These are phyloP conservation scores for Biscogniauxia marginata DNA, from an alignment of 2,329 filamentous ascomycete genomes.

Conservation along the genomic window DNA sequence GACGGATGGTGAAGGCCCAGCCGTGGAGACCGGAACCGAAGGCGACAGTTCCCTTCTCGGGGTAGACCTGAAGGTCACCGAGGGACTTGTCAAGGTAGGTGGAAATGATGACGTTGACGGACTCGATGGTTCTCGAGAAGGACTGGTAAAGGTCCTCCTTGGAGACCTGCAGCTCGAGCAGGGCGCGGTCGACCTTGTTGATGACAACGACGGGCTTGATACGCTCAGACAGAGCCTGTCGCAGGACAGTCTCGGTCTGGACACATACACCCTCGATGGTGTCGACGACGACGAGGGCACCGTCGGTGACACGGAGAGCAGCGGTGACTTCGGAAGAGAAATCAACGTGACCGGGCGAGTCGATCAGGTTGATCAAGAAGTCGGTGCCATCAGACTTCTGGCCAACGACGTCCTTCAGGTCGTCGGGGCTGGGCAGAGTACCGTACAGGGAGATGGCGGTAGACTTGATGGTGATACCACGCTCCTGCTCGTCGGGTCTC, in stretches of 20 bases:
- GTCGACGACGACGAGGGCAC: slow-evolving; percentile 99
- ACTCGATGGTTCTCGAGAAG: slow-evolving; percentile 99
- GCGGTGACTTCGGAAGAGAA: slow-evolving; percentile 99
- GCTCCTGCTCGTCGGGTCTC: slow-evolving; percentile 95
- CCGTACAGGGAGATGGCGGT: slow-evolving; percentile 99
- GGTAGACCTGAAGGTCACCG: slow-evolving; percentile 98
- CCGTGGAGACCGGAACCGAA: slow-evolving; percentile 99
- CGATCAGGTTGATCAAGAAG: slow-evolving; percentile 99
- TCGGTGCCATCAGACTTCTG: slow-evolving; percentile 87
- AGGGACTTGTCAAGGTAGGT: slow-evolving; percentile 97
- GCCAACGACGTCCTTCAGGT: slow-evolving; percentile 90
- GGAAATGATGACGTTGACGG: slow-evolving; percentile 99
- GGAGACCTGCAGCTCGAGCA: slow-evolving; percentile 96
- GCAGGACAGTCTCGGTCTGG: slow-evolving; percentile 99
- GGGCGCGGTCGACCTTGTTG: slow-evolving; percentile 99
- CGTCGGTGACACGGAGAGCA: slow-evolving; percentile 98
- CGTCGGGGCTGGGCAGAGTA: slow-evolving; percentile 74
- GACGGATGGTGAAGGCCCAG: slow-evolving; percentile 98
- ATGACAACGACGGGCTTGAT: slow-evolving; percentile 99
- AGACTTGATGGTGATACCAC: slow-evolving; percentile 99
- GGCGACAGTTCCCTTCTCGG: slow-evolving; percentile 94
- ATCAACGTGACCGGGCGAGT: slow-evolving; percentile 99
- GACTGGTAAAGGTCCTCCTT: slow-evolving; percentile 99
- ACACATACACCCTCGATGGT: slow-evolving; percentile 99
- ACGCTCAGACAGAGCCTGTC: slow-evolving; percentile 98